A percentile compares a stretch with the other conserved stretches of the same genome.
These are phyloP conservation scores for Monilinia laxa DNA, from an alignment of 2,329 filamentous ascomycete species.

Conservation along the genomic window DNA sequence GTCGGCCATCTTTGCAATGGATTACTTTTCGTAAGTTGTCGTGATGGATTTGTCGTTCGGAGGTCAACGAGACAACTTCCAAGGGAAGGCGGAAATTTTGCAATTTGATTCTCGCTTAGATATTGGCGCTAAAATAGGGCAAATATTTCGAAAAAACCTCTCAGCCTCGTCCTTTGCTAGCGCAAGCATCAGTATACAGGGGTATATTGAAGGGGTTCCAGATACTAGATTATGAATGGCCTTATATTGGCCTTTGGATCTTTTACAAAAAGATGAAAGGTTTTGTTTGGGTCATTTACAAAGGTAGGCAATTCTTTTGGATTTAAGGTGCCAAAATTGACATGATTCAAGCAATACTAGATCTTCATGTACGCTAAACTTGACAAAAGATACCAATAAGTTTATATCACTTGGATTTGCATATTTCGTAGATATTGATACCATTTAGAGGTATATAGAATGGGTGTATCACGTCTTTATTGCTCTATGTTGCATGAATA, in stretches of 20 bases:
- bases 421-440: not conserved
- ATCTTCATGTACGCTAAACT: not conserved
- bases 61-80: not conserved
- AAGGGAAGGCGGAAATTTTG: constrained; percentile 2
- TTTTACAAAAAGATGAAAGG: not conserved
- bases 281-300: not conserved
- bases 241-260: not conserved
- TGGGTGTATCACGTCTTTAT: constrained; percentile 41
- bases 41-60: constrained; percentile 27
- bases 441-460: not conserved
- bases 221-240: not conserved
- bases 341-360: not conserved
- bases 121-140: constrained; percentile 20
- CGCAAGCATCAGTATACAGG: not conserved
- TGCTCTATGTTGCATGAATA: constrained; percentile 37
- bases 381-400: not conserved
- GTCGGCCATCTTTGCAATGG: constrained; percentile 73
- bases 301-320: not conserved
- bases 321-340: not conserved
- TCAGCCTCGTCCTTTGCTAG: constrained; percentile 9
- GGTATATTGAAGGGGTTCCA: not conserved
- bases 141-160: constrained; percentile 5
- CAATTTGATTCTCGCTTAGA: constrained; percentile 20
- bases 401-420: not conserved
- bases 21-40: constrained; percentile 34